Base-by-base conservation (phyloP, 495 filamentous ascomycete genomes). In the Trichoderma parareesei region DNA sequence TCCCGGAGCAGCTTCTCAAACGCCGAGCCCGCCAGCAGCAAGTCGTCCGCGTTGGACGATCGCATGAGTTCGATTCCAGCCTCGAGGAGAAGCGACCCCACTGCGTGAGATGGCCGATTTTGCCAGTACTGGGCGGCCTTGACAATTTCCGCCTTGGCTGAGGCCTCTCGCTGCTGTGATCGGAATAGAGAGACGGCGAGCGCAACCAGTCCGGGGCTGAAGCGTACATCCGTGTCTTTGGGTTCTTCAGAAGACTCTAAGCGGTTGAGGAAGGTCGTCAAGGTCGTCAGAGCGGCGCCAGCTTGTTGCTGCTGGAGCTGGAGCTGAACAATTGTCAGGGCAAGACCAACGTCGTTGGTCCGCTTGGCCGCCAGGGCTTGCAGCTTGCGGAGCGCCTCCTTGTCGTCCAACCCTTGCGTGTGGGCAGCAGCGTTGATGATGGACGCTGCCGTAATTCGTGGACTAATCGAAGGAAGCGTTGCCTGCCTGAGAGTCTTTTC, bases 101-200 rank as follows among this genome's bases (percentile, higher is more conserved):
- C 74, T 65, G 75, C 67, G 14, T 72, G 75, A 5, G 82, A 77
- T 27, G 80, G 67, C 65, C 49, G 48, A 16, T 70, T 65, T 60
- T 81, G 74, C 95, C 95, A 98, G 77, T 95, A 88, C 10, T 82
- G 76, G 4, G 91, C 93, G 8, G 94, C 92, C 76, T 89, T 90
- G 65, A 87, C 85, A 20, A 98, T 79, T 67, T 92, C 84, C 1
- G 77, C 74, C 63, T 87, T 88, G 67, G 90, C 84, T 46, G 90
- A 86, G 33, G 82, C 71, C 65, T 86, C 90, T n/a, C 92, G 90
- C 63, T 88, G 87, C 74, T 95, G 89, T 2, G 79, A 77, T 65
- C 84, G 84, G 75, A 97, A 96, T 1, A 99, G 79, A 3, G 90
- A 87, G 14, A 97, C 87, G 5, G 92, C 80, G 2, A 91, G 79